These are phyloP conservation scores for Penicillium crystallinum DNA, from an alignment of 495 filamentous ascomycete species.

Conservation along the genomic window DNA sequence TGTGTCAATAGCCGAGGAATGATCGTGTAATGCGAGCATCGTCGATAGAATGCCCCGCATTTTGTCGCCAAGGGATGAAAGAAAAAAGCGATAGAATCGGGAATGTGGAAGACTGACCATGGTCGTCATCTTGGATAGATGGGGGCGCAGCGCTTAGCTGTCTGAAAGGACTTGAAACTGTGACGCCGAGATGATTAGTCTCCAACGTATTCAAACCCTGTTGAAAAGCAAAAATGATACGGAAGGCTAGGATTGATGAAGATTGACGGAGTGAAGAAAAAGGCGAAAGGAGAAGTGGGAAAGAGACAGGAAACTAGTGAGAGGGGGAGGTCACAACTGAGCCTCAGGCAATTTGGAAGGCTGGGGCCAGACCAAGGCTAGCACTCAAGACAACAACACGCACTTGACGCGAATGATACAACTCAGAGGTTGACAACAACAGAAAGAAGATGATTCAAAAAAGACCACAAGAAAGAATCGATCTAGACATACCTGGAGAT, in stretches of 20 bases:
- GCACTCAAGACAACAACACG: not conserved
- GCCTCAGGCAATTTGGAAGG: conserved; percentile 5
- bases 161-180: conserved; percentile 13
- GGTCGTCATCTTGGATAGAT: conserved; percentile 43
- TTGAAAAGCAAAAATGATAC: conserved; percentile 6
- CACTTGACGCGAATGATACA: not conserved
- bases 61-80: not conserved
- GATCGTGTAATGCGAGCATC: not conserved
- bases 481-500: conserved; percentile 7
- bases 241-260: not conserved
- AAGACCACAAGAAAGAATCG: not conserved
- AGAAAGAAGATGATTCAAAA: not conserved
- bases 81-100: not conserved
- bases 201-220: not conserved
- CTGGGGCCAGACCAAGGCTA: conserved; percentile 10
- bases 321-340: conserved; percentile 1
- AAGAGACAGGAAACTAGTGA: not conserved
- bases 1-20: not conserved
- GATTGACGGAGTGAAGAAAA: not conserved
- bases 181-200: not conserved
- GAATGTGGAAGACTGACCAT: conserved; percentile 35
- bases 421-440: not conserved
- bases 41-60: not conserved
- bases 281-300: not conserved
- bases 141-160: conserved; percentile 38